Base-by-base conservation (phyloP, 2,329 filamentous ascomycete genomes). In the Xylaria digitata region DNA sequence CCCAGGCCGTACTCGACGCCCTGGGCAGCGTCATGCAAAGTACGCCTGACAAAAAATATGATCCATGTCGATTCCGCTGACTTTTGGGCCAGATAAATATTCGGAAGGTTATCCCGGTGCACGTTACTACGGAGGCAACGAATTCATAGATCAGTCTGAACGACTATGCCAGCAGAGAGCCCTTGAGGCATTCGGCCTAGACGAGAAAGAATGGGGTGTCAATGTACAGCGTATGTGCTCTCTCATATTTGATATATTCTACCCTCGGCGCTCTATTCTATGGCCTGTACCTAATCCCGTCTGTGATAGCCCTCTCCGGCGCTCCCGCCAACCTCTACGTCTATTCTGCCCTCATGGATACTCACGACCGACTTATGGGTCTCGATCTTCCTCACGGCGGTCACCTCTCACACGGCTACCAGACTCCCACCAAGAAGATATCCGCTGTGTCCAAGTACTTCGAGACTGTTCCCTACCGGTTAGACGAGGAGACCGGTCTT, bases 361-460 rank as follows among this genome's bases (percentile, higher is more conserved):
- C 93, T 26, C 96, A 99, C 80, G 96, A 98, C 76, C 90, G 96
- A 66, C 87, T 99, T 74, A 98, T 99, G 94, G 95, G 95, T 70
- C 88, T 99, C 68, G 96, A 99, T 78, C 88, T 99, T 15, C 96
- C 96, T 52, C 96, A 99, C 79, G 96, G 96, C 71, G 96, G 96
- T 67, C 96, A 99, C 81, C 84, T 99, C 75, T 96, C 92, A 53
- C 96, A 99, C 82, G 96, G 96, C 70, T 99, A 99, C 82, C 96
- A 99, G 82, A 98, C 93, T 21, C 93, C 96, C 2, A 90, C 90
- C 60, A 93, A 91, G 81, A 95, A 94, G 87, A 98, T 99, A 79
- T 98, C 95, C n/a, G 94, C 94, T 75, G 90, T 99, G 72, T 98
- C 95, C 65, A 98, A 97, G 79, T 99, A 99, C 84, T 99, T 99